Conservation (phyloP, 2,329 filamentous ascomycete genomes). For the Aspergillus felis region DNA sequence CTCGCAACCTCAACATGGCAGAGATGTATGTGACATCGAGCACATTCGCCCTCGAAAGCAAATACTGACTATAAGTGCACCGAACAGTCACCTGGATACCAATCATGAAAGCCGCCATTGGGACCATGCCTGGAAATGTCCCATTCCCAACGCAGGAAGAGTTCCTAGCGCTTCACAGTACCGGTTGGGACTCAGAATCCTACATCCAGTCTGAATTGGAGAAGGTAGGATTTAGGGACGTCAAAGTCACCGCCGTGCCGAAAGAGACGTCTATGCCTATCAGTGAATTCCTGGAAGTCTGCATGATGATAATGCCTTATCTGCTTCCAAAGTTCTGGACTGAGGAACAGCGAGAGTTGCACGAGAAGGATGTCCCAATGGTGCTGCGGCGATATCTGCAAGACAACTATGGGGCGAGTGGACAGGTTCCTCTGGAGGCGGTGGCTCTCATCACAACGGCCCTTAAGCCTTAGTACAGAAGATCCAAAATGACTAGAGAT, state of each 20-base stretch:
- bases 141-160: slow-evolving; percentile 20
- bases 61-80: neutral
- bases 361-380: slow-evolving; percentile 15
- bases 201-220: slow-evolving; percentile 20
- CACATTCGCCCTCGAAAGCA: neutral
- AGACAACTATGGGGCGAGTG: slow-evolving; percentile 20
- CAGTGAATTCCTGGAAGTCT: slow-evolving; percentile 19
- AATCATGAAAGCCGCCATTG: slow-evolving; percentile 22
- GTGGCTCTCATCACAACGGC: slow-evolving; percentile 29
- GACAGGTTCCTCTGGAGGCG: slow-evolving; percentile 21
- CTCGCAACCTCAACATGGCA: slow-evolving; percentile 36
- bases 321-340: slow-evolving; percentile 27
- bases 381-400: slow-evolving; percentile 23
- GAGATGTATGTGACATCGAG: slow-evolving; percentile 18
- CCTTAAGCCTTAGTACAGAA: slow-evolving; percentile 17
- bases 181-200: slow-evolving; percentile 21
- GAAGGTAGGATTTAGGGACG: slow-evolving; percentile 21
- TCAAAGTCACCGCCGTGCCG: slow-evolving; percentile 17
- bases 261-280: slow-evolving; percentile 12
- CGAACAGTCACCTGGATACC: slow-evolving; percentile 24
- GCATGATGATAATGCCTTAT: slow-evolving; percentile 16
- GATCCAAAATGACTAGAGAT: too few relatives aligned
- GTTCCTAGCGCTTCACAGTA: slow-evolving; percentile 15
- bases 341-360: slow-evolving; percentile 21
- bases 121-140: slow-evolving; percentile 22